Evolutionary conservation across 2,329 filamentous ascomycete species (phyloP), one percentile per base, ranked within the genome.

Genomic region (Stachybotrys chlorohalonatus): DNA sequence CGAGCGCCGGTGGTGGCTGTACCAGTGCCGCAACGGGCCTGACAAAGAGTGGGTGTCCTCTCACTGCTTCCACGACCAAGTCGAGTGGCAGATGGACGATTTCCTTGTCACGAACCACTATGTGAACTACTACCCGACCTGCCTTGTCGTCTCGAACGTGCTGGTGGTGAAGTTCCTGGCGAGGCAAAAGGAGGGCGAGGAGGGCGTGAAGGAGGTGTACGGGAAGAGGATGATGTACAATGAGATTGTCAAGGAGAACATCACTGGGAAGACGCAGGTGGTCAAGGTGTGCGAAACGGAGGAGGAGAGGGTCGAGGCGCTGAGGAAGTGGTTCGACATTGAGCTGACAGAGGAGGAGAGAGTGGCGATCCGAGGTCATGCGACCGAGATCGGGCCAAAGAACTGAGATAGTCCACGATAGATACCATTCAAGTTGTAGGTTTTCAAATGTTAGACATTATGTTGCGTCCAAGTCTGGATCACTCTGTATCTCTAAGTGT

Each of bases 31-130:
- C 31, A 76, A 80, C 57, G 67, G 69, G 0, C 69, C 76, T 0
- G 70, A 68, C 50, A 71, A 73, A 2, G 30, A 58, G 1, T 91
- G 85, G 82, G 72, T 76, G 24, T 72, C 79, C 1, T 79, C 76
- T 51, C 89, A 89, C 66, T 81, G 77, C 57, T 91, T 90, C 66
- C 77, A 78, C 2, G 82, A 87, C 57, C 58, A 60, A 6, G 72
- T 78, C 15, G 85, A 88, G 66, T 88, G 86, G 66, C 64, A 82
- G 39, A 77, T 75, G 5, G 67, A 72, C 48, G 85, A 89, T 66
- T 88, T 83, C 61, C 75, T 75, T 42, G 71, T 85, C 6, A 74
- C 86, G 72, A 87, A 81, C 65, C 80, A 73, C 60, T 79, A 64
- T 50, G 81, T 79, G 1, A 82, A 79, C 58, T 75, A 73, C 49